Evolutionary conservation across 352 stramenopile genomes (phyloP), one percentile per base, ranked within the genome.

Genomic region (Phytophthora ohioensis): DNA sequence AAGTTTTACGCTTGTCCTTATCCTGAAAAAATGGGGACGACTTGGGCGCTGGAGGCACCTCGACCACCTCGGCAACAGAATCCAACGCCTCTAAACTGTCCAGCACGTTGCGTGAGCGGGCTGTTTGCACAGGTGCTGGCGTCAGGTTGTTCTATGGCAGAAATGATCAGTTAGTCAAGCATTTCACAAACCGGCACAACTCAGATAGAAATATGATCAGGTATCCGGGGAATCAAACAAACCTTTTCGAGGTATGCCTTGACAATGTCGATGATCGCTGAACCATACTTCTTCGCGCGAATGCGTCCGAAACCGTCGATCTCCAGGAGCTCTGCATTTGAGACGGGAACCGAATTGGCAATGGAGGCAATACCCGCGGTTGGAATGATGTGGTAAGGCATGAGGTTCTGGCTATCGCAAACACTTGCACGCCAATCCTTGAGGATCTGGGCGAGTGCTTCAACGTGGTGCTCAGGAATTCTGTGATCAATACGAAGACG

Each of bases 301-400:
- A 87, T 95, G 5, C 85, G 81, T 46, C 89, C 89, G 11, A 96
- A 79, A 45, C 89, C 89, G 49, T 96, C 89, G 39, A 96, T 93
- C 36, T 91, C 87, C 4, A 87, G 82, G 4, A 96, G 67, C 45
- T 96, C 89, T 0, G 86, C 81, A 54, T 79, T 94, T 31, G 89
- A 87, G 5, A 92, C 73, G 8, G 89, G 89, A 10, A 92, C 86
- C 9, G 85, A 82, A 62, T 93, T 92, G 34, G 87, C 88, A 57
- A 96, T 96, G 3, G 86, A 74, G 15, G 81, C 87, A 53, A 96
- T 96, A 43, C 89, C 89, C 7, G 78, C 74, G 9, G 87, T 96
- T 2, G 89, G 83, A 30, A 96, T 70, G 54, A 96, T 96, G 36
- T 96, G 89, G 53, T 96, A 96, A 54, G 89, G 89, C 89, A 96